A percentile compares a stretch with the other conserved stretches of the same genome.
Evolutionary conservation across 345 rosid genomes (phyloP).

Genomic region (Gossypium longicalyx): DNA sequence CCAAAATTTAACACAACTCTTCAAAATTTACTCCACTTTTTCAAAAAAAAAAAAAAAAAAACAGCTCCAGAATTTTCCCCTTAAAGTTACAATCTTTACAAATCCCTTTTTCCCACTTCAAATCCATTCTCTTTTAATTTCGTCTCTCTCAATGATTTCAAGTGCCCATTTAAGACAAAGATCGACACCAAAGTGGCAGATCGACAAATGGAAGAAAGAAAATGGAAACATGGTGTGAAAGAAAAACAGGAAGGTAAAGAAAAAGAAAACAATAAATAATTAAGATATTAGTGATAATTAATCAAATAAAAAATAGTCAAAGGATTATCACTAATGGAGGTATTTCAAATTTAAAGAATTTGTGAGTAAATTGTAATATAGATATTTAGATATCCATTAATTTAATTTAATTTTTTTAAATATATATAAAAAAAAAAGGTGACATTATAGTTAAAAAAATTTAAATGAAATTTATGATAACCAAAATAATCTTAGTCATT

Average conservation of each 20-base stretch:
- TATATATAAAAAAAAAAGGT: too few species aligned
- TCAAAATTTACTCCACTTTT: conserved; percentile 14
- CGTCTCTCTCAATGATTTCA: conserved; percentile 34
- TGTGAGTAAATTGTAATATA: too few species aligned
- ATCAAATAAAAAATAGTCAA: too few species aligned
- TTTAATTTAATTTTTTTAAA: too few species aligned
- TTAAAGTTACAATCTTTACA: conserved; percentile 9
- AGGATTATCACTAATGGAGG: too few species aligned
- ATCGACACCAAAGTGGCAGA: conserved; percentile 61
- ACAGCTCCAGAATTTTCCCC: conserved; percentile 18
- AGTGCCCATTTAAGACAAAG: conserved; percentile 45
- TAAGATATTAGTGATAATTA: conserved; percentile 20
- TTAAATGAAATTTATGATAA: too few species aligned
- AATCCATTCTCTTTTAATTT: not conserved
- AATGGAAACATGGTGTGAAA: conserved; percentile 24
- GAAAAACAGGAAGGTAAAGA: conserved; percentile 40
- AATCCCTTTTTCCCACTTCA: conserved; percentile 17
- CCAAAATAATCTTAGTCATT: too few species aligned
- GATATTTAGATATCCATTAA: too few species aligned
- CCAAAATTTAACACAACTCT: conserved; percentile 21
- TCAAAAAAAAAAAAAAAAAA: not conserved
- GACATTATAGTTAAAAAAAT: too few species aligned
- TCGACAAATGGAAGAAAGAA: conserved; percentile 68
- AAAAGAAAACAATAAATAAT: conserved; percentile 10
- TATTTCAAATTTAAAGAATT: too few species aligned